These are phyloP conservation scores for Metschnikowia aberdeeniae DNA, from an alignment of 805 yeast species.

Conservation along the genomic window DNA sequence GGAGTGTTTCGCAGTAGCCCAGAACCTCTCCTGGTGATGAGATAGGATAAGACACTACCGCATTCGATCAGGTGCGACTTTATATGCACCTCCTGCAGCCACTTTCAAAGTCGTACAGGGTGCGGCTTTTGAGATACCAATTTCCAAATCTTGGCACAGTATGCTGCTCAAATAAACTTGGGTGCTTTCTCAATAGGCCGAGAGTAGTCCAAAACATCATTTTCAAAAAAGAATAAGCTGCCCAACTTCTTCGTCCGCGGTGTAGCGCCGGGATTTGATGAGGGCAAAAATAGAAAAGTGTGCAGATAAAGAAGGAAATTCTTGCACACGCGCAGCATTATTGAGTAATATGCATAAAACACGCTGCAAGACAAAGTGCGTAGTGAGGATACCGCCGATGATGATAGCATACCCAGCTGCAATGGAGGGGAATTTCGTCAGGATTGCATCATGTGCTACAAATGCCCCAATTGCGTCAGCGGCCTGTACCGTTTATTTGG, in stretches of 20 bases:
- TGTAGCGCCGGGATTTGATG: background rate
- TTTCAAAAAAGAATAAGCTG: too few species aligned
- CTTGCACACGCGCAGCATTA: background rate
- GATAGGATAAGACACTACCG: background rate
- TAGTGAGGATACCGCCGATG: background rate
- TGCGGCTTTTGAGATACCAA: too few species aligned
- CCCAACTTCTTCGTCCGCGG: too few species aligned
- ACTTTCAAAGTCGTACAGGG: too few species aligned
- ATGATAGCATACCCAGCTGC: background rate
- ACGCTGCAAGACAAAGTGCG: background rate
- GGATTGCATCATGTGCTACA: background rate
- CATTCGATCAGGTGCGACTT: background rate
- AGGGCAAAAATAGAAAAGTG: background rate
- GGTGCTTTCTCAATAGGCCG: too few species aligned
- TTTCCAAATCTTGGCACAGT: too few species aligned
- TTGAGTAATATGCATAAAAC: background rate
- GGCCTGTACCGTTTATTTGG: too few species aligned
- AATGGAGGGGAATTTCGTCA: background rate
- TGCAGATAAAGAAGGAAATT: background rate
- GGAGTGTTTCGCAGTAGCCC: background rate
- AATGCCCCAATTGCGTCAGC: background rate
- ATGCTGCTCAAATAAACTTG: too few species aligned
- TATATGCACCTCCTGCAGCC: background rate
- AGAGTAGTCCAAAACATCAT: too few species aligned
- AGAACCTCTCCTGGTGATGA: background rate